Percentiles rank a stretch among this genome's conserved stretches.
Conservation (phyloP, 2,329 filamentous ascomycete species). For the Fusarium sublunatum region DNA sequence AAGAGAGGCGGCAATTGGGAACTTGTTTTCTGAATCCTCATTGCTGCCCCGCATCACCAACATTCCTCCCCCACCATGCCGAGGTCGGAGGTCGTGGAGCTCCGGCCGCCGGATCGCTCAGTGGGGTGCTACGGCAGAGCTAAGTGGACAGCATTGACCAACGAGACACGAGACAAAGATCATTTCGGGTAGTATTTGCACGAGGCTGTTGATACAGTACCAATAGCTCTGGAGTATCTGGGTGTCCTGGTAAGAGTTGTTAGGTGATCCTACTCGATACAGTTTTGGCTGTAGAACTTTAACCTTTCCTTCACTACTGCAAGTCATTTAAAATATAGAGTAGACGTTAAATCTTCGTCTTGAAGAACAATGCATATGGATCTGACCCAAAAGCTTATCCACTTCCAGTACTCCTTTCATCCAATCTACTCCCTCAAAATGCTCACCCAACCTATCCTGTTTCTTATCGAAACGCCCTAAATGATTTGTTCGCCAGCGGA, state of each 20-base stretch:
- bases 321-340: neutral
- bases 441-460: constrained; percentile 33
- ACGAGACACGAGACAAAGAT: constrained; percentile 32
- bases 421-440: constrained; percentile 39
- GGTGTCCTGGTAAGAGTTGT: neutral
- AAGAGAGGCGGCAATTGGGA: constrained; percentile 14
- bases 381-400: constrained; percentile 29
- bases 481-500: constrained; percentile 57
- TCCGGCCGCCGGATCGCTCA: constrained; percentile 33
- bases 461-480: constrained; percentile 56
- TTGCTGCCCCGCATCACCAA: constrained; percentile 42
- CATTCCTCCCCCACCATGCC: constrained; percentile 50
- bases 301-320: neutral
- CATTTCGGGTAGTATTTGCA: constrained; percentile 33
- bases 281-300: neutral
- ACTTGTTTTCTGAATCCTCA: constrained; percentile 28
- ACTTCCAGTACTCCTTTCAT: constrained; percentile 32
- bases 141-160: constrained; percentile 37
- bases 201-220: neutral
- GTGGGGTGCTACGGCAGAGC: constrained; percentile 33
- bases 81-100: constrained; percentile 50
- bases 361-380: constrained; percentile 27
- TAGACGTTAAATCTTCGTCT: constrained; percentile 5
- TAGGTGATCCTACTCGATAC: neutral
- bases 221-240: constrained; percentile 4